Evolutionary conservation across 2,329 filamentous ascomycete species (phyloP), one percentile per base, ranked within the genome.

Genomic region (Neoscytalidium dimidiatum): DNA sequence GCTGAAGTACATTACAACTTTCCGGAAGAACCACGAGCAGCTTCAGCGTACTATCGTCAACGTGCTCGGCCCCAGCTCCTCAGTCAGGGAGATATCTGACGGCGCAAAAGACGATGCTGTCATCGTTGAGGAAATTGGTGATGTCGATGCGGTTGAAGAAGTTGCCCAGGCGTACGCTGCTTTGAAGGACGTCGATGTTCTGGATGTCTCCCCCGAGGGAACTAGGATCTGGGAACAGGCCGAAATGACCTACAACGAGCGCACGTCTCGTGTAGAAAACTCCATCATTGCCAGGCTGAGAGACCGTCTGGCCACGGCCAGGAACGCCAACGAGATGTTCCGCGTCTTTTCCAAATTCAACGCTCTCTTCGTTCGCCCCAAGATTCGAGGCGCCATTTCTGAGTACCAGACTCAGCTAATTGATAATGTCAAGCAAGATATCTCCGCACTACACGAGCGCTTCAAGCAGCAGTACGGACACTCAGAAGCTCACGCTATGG

Each of bases 281-380:
- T 97, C 95, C 3, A 99, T 99, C 78, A 99, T 99, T 76, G 93
- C 95, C 35, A 87, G 93, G 62, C 84, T 99, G 33, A 87, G 95
- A 72, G 95, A 99, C 78, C 91, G 95, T 66, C 85, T 99, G 64
- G 95, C 94, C 14, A 97, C 93, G 6, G 94, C 95, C 13, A 97
- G 96, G 83, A 97, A 93, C 67, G 95, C 95, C 44, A 98, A 96
- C 75, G 96, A 99, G 79, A 99, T 99, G 95, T 99, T 99, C 78
- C 91, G 96, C 63, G 95, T 99, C 67, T 99, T 99, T 77, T 98
- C 95, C 62, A 98, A 98, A 76, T 99, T 99, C 86, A 99, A 99
- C 75, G 95, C 95, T 1, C 88, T 99, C 31, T 96, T 99, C 71
- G 94, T 99, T 64, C 89, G 95, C 66, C 95, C 95, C n/a, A 99